Base-by-base conservation (phyloP, 768 basidiomycete species). In the Cyathus striatus region DNA sequence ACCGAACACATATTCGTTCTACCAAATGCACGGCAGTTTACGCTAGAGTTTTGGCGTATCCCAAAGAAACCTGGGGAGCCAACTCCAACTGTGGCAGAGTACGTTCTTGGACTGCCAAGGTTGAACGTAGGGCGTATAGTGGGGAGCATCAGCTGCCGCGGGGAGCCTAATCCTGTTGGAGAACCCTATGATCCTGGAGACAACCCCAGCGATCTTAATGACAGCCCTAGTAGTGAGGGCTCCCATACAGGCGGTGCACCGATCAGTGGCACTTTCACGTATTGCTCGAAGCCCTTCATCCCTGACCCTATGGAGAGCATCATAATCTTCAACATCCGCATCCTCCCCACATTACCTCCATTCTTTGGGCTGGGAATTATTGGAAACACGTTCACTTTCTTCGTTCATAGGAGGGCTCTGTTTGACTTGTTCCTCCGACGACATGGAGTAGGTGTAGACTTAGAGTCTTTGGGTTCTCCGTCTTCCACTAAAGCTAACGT, bases 121-220 rank as follows among this genome's bases (percentile, higher is more conserved):
- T 55, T 72, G 6, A 45, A 51, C 6, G 50, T 53, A 2, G 54
- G 50, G 24, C 40, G 49, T 24, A 40, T 38, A 4, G 46, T 65
- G 18, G 43, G 49, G 18, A 42, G 36, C 10, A 60, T 72, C 5
- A 56, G 62, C 14, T 68, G 68, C 44, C 60, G 70, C 6, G 60
- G 61, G 3, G 70, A 76, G 47, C 72, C 70, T 22, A 72, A 69
- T 48, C 70, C 72, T 0, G 48, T 55, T 0, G 45, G 50, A 18
- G 44, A 42, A 21, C n/a, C n/a, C n/a, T n/a, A n/a, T n/a, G n/a
- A n/a, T n/a, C n/a, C n/a, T n/a, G n/a, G n/a, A n/a, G n/a, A n/a
- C n/a, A n/a, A n/a, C n/a, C n/a, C n/a, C n/a, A n/a, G n/a, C n/a
- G n/a, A n/a, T n/a, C n/a, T n/a, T n/a, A n/a, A n/a, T n/a, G n/a